These are phyloP conservation scores for Singerocomus rubriflavus DNA, from an alignment of 1,284 basidiomycete genomes.

Conservation along the genomic window DNA sequence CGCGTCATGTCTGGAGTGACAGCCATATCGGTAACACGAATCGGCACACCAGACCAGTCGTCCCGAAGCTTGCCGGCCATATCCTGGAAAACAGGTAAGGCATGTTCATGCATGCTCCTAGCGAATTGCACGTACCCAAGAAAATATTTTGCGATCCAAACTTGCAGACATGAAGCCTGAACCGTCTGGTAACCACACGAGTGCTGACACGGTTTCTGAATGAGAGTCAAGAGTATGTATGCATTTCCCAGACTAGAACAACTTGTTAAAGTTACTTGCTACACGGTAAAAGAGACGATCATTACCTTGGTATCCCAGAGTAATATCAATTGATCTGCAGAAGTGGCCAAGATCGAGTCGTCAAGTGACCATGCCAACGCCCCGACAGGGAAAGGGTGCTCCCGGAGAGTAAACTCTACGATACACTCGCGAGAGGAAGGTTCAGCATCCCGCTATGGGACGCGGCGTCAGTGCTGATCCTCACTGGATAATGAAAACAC, in stretches of 20 bases:
- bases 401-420: slow-evolving; percentile 57
- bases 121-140: slow-evolving; percentile 66
- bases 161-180: slow-evolving; percentile 89
- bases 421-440: slow-evolving; percentile 57
- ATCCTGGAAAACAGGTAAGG: slow-evolving; percentile 48
- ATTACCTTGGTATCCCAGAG: slow-evolving; percentile 84
- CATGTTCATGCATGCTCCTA: slow-evolving; percentile 5
- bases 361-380: slow-evolving; percentile 90
- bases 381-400: slow-evolving; percentile 77
- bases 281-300: slow-evolving; percentile 9
- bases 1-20: slow-evolving; percentile 84
- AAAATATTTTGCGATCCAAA: slow-evolving; percentile 83
- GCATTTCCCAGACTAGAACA: slow-evolving; percentile 62
- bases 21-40: slow-evolving; percentile 85
- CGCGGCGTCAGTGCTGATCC: slow-evolving; percentile 7
- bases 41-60: slow-evolving; percentile 70
- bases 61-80: slow-evolving; percentile 68
- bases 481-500: slow-evolving; percentile 29
- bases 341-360: slow-evolving; percentile 78
- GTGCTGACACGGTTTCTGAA: slow-evolving; percentile 80
- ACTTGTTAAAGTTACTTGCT: background rate
- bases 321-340: slow-evolving; percentile 75
- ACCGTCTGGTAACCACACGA: slow-evolving; percentile 87
- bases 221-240: slow-evolving; percentile 69
- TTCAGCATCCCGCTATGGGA: slow-evolving; percentile 45